Percentiles rank a stretch among this genome's conserved stretches.
phyloP scores from a whole-genome alignment of 345 rosid species.

The Carallia brachiata region DNA sequence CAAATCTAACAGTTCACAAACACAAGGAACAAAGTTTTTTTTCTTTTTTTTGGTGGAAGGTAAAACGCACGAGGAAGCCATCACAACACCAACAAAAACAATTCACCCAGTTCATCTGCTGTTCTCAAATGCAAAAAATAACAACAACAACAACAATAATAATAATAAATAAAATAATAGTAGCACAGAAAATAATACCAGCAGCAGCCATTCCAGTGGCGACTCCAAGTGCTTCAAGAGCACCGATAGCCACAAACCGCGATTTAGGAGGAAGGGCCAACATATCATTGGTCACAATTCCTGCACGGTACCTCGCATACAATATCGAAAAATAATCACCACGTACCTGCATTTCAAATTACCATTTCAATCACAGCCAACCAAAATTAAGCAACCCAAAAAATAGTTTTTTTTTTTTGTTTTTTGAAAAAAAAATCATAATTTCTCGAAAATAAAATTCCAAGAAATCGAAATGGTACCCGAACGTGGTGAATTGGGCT shows the following conservation, averaged over 20 bases:
- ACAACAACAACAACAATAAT: neutral
- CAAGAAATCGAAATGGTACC: constrained; percentile 32
- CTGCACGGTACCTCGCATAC: constrained; percentile 50
- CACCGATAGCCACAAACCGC: constrained; percentile 63
- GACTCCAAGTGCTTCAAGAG: constrained; percentile 74
- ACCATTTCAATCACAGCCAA: neutral
- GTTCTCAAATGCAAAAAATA: neutral
- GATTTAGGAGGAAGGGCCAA: constrained; percentile 66
- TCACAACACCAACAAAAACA: too few relatives aligned
- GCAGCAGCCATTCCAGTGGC: constrained; percentile 90
- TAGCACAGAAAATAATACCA: constrained; percentile 37
- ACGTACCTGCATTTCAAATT: constrained; percentile 50
- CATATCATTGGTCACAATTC: constrained; percentile 75
- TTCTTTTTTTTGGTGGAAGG: too few relatives aligned
- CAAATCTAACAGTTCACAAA: too few relatives aligned
- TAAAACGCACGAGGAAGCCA: too few relatives aligned
- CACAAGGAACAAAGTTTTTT: too few relatives aligned
- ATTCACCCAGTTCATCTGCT: too few relatives aligned
- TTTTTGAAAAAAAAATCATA: neutral
- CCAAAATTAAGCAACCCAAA: neutral
- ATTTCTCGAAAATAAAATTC: too few relatives aligned
- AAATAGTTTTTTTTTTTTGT: too few relatives aligned
- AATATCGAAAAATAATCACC: constrained; percentile 64
- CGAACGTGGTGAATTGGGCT: constrained; percentile 83
- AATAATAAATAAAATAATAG: neutral